Evolutionary conservation across 2,329 filamentous ascomycete genomes (phyloP), one percentile per base, ranked within the genome.

Genomic region (Chaetothyriales sp.): DNA sequence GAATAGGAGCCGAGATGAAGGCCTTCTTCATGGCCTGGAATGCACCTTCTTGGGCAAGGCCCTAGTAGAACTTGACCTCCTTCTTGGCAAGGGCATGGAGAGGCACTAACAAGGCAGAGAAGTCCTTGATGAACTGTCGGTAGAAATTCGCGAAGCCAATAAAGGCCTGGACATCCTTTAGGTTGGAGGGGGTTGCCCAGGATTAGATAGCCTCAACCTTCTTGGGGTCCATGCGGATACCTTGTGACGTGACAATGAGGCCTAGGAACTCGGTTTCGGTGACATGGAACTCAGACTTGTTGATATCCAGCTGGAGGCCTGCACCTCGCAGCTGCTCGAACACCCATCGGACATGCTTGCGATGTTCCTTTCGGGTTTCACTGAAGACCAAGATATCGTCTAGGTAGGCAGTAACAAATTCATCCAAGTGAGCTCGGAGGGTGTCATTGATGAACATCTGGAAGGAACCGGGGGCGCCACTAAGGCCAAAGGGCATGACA

Each of bases 91-190:
- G 49, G 10, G 47, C 22, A 12, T 48, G 55, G 6, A 64, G 36
- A 8, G 58, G 61, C 32, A 18, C 46, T n/a, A 49, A 50, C 4
- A 61, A 57, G 9, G 48, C 43, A 2, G 48, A 59, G 48, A 59
- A 66, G 2, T 49, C 43, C 32, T 54, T 47, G 26, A 66, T 61
- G 46, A 65, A 65, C 15, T 49, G 32, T 36, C 58, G 47, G 55
- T 66, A 64, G 51, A 60, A 66, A 49, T 66, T 66, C 1, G 47
- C 51, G 42, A 66, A 62, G 9, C 59, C 19, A n/a, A n/a, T n/a
- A n/a, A n/a, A n/a, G n/a, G n/a, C n/a, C n/a, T n/a, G n/a, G n/a
- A n/a, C n/a, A n/a, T n/a, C n/a, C n/a, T n/a, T n/a, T n/a, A n/a
- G n/a, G n/a, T n/a, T n/a, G n/a, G n/a, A n/a, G n/a, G n/a, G n/a